phyloP scores from a whole-genome alignment of 2,329 filamentous ascomycete species.

The Pyricularia sp. region DNA sequence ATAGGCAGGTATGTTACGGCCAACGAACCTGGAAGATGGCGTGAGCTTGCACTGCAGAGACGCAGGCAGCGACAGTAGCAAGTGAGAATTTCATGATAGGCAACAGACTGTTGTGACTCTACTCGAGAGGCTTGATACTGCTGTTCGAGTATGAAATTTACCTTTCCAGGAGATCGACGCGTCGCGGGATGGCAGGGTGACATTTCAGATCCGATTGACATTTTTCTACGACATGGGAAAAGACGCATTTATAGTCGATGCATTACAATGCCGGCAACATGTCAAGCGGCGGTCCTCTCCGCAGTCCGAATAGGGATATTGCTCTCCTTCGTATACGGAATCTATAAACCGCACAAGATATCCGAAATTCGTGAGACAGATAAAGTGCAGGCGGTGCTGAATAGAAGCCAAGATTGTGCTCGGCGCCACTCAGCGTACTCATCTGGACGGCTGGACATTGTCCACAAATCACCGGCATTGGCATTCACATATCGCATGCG shows the following conservation, averaged over 20 bases:
- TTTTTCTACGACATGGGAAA: neutral
- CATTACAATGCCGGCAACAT: neutral
- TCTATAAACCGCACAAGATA: neutral
- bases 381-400: neutral
- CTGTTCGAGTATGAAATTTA: neutral
- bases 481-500: conserved; percentile 6
- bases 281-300: neutral
- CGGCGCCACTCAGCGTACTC: neutral
- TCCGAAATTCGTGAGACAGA: neutral
- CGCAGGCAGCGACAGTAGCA: conserved; percentile 18
- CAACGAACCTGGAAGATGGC: conserved; percentile 27
- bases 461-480: conserved; percentile 7
- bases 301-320: neutral
- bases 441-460: neutral
- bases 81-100: conserved; percentile 25
- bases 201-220: neutral
- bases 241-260: neutral
- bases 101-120: neutral
- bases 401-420: neutral
- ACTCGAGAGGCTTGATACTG: conserved; percentile 3
- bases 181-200: neutral
- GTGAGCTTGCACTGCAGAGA: conserved; percentile 23
- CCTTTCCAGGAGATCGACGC: neutral
- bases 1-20: neutral
- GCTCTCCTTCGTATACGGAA: neutral